phyloP scores from a whole-genome alignment of 352 stramenopile genomes.

The Chrysophaeum taylorii region DNA sequence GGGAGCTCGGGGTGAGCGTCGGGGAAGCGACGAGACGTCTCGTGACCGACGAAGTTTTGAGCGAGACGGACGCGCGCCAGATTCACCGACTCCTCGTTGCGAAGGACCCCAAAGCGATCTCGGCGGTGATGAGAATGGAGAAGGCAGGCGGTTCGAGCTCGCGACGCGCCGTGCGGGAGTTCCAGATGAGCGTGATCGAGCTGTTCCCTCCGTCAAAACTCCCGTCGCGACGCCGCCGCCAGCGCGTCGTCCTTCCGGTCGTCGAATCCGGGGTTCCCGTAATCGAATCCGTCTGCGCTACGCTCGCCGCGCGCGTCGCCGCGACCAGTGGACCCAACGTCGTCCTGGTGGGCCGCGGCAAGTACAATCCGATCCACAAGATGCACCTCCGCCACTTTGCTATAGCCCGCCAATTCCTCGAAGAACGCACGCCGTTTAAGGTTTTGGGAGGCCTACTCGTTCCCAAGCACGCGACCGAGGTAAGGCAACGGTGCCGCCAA shows the following conservation, averaged over 20 bases:
- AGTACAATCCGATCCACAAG: constrained; percentile 41
- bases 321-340: constrained; percentile 21
- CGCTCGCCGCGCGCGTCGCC: background rate
- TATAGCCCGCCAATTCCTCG: constrained; percentile 32
- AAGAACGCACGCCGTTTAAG: constrained; percentile 18
- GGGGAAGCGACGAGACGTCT: no score
- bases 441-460: constrained; percentile 36
- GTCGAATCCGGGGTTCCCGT: background rate
- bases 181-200: background rate
- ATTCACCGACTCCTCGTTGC: background rate
- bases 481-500: constrained; percentile 29
- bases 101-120: background rate
- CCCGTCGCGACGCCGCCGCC: background rate
- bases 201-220: background rate
- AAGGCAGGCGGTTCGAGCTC: background rate
- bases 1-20: no score
- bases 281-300: background rate
- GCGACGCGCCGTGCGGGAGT: background rate
- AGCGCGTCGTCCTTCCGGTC: background rate
- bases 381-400: constrained; percentile 39
- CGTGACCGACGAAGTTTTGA: constrained; percentile 2
- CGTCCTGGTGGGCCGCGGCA: constrained; percentile 33
- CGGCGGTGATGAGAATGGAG: background rate
- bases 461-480: constrained; percentile 32
- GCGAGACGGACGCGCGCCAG: background rate